Evolutionary conservation across 192 early-diverging fungal genomes (phyloP).

Genomic region (Entomortierella lignicola): DNA sequence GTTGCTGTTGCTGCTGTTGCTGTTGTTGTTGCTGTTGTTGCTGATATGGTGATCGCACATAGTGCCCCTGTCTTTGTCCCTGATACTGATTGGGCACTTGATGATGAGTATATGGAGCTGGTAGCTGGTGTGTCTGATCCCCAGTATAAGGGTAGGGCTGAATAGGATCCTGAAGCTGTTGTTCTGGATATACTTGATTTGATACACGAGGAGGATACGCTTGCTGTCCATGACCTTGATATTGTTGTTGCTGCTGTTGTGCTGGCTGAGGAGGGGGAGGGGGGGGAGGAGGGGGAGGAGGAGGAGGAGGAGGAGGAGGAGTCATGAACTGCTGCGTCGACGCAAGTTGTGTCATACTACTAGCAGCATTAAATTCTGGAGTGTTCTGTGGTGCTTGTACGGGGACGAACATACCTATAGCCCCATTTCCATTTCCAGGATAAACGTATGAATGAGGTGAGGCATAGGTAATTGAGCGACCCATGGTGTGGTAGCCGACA

Average conservation of each 20-base stretch:
- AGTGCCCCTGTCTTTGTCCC: background rate
- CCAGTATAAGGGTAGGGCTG: background rate
- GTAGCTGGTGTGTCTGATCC: background rate
- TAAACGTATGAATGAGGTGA: slow-evolving; percentile 17
- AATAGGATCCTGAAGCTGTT: background rate
- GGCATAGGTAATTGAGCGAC: slow-evolving; percentile 1
- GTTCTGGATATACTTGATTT: background rate
- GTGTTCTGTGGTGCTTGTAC: background rate
- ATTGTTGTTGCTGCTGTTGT: slow-evolving; percentile 7
- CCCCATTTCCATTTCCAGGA: background rate
- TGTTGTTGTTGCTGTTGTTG: slow-evolving; percentile 10
- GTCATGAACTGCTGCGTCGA: slow-evolving; percentile 1
- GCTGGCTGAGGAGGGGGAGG: too few species aligned
- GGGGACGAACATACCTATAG: slow-evolving; percentile 15
- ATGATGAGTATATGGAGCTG: background rate
- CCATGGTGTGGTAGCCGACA: slow-evolving; percentile 21
- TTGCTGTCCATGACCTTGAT: slow-evolving; percentile 2
- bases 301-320: background rate
- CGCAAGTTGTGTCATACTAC: slow-evolving; percentile 14
- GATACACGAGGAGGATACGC: slow-evolving; percentile 11
- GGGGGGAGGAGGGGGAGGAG: background rate
- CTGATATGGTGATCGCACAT: slow-evolving; percentile 4
- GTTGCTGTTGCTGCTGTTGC: slow-evolving; percentile 23
- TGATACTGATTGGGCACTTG: background rate
- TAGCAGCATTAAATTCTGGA: slow-evolving; percentile 4